Conservation (phyloP, 2,329 filamentous ascomycete genomes). For the Chaetothyriales sp. region DNA sequence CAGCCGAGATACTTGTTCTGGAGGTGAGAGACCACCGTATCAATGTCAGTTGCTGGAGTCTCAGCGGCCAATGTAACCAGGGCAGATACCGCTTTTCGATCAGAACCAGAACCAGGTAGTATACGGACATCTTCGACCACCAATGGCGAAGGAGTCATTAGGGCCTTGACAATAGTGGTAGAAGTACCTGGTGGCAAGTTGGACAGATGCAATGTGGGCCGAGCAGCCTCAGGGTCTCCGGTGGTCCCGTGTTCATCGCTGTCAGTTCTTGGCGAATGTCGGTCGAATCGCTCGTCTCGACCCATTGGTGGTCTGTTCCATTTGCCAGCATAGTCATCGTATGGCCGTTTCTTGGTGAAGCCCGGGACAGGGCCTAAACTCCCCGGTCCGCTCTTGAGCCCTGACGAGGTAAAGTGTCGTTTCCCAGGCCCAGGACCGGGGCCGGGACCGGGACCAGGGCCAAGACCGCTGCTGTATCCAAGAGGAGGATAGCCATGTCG, state of each 20-base stretch:
- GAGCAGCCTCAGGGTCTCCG: slow-evolving; percentile 26
- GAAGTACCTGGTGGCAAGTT: slow-evolving; percentile 41
- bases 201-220: slow-evolving; percentile 42
- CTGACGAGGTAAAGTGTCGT: slow-evolving; percentile 44
- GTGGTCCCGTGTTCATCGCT: slow-evolving; percentile 16
- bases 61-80: slow-evolving; percentile 71
- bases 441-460: slow-evolving; percentile 15
- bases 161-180: slow-evolving; percentile 34
- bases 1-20: slow-evolving; percentile 77
- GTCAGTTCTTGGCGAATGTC: slow-evolving; percentile 5
- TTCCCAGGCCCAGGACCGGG: slow-evolving; percentile 34
- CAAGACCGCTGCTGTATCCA: slow-evolving; percentile 22
- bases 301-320: neutral
- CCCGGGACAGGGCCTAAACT: slow-evolving; percentile 43
- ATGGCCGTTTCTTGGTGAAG: slow-evolving; percentile 43
- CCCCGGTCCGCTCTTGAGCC: slow-evolving; percentile 47
- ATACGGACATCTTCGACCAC: slow-evolving; percentile 62
- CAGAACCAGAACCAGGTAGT: slow-evolving; percentile 39
- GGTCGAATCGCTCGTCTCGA: neutral
- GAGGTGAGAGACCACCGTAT: slow-evolving; percentile 60
- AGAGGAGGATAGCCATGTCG: slow-evolving; percentile 18
- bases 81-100: slow-evolving; percentile 60
- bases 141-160: slow-evolving; percentile 39
- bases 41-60: slow-evolving; percentile 70
- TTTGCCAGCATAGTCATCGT: slow-evolving; percentile 23